These are phyloP conservation scores for Microthlaspi erraticum DNA, from an alignment of 345 rosid genomes.

Conservation along the genomic window DNA sequence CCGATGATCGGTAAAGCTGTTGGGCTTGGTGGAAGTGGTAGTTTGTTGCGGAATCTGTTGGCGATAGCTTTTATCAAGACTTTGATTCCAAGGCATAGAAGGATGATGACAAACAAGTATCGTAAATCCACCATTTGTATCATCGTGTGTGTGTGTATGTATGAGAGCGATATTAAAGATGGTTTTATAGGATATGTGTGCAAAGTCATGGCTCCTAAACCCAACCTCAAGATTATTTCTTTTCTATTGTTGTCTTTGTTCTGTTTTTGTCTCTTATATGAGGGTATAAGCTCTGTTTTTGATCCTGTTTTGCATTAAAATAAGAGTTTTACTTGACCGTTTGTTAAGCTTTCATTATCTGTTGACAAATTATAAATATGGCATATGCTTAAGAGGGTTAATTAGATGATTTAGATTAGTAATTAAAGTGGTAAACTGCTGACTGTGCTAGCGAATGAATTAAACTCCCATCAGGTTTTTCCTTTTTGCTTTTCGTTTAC, in stretches of 20 bases:
- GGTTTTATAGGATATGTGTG: conserved; percentile 11
- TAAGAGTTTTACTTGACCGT: conserved; percentile 12
- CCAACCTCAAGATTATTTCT: conserved; percentile 30
- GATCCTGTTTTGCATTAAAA: conserved; percentile 19
- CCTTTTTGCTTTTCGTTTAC: not conserved
- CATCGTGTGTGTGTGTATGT: conserved; percentile 19
- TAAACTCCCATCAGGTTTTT: too few relatives aligned
- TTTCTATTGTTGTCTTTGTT: conserved; percentile 28
- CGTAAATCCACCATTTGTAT: conserved; percentile 28
- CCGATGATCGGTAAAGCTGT: conserved; percentile 55
- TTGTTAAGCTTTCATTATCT: conserved; percentile 34
- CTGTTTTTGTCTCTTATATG: conserved; percentile 39
- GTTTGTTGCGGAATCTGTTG: conserved; percentile 13
- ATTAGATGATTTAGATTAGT: too few relatives aligned
- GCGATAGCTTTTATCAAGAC: conserved; percentile 31
- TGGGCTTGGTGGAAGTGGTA: conserved; percentile 55
- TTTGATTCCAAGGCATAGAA: conserved; percentile 35
- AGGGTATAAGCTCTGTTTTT: conserved; percentile 29
- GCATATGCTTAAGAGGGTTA: not conserved
- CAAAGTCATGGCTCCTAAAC: not conserved
- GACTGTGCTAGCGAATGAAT: too few relatives aligned
- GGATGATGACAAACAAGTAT: conserved; percentile 10
- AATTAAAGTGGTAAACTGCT: too few relatives aligned
- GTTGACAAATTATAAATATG: not conserved
- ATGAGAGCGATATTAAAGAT: conserved; percentile 6